Base-by-base conservation (phyloP, 306 rosid species). In the Begonia masoniana region DNA sequence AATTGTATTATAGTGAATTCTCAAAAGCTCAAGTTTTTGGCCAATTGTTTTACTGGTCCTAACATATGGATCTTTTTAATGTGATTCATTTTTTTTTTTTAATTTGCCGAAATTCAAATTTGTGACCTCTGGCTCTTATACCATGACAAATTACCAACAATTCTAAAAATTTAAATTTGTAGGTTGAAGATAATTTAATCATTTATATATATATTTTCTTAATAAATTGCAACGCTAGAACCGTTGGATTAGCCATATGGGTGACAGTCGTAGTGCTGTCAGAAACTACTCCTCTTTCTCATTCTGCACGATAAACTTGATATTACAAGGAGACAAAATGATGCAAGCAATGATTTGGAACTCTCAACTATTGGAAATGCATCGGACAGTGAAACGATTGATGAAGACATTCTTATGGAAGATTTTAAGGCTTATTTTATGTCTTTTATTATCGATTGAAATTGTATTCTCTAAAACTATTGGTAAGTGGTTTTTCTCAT, bases 181-280 rank as follows among this genome's bases (percentile, higher is more conserved):
- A n/a, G n/a, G n/a, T n/a, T n/a, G n/a, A n/a, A n/a, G n/a, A n/a
- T n/a, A n/a, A n/a, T n/a, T n/a, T n/a, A n/a, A n/a, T n/a, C n/a
- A n/a, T n/a, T n/a, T n/a, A n/a, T n/a, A n/a, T n/a, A n/a, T n/a
- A n/a, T n/a, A n/a, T n/a, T n/a, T n/a, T n/a, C n/a, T n/a, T n/a
- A n/a, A n/a, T n/a, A n/a, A n/a, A n/a, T 54, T 19, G 74, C 55
- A 41, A 21, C 61, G 50, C 66, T 86, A 96, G 96, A 10, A 96
- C 99, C 43, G 99, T 91, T 77, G 96, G 99, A 64, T 79, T 91
- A 82, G 99, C 99, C 64, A 91, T 91, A 68, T 91, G 99, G 99
- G 99, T 91, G 87, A 81, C 64, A 43, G 77, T 50, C 72, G 74
- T 60, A 80, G 47, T 65, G 45, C 72, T 55, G 66, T 72, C 21